Evolutionary conservation across 2,329 filamentous ascomycete species (phyloP).

Genomic region (Neopestalotiopsis rosae): DNA sequence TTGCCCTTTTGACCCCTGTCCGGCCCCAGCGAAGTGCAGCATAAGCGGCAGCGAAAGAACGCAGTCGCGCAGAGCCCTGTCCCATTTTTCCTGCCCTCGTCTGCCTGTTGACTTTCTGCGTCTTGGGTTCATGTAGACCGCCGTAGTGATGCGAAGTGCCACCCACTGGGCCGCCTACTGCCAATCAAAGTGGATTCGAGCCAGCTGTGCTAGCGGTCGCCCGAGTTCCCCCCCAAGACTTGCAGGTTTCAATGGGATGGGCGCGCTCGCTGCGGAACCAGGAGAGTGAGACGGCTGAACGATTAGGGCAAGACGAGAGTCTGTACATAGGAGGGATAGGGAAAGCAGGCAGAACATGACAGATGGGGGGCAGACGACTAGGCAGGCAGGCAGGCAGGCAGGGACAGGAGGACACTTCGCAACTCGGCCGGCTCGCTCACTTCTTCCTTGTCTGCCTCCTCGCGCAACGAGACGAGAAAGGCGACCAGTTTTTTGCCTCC

Average conservation of each 20-base stretch:
- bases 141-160: constrained; percentile 8
- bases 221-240: background rate
- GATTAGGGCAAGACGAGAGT: background rate
- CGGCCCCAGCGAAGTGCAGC: background rate
- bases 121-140: background rate
- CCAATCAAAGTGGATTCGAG: constrained; percentile 15
- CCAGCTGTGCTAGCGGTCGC: background rate
- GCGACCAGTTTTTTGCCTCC: background rate
- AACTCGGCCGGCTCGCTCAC: background rate
- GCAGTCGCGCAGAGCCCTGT: background rate
- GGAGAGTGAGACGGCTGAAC: background rate
- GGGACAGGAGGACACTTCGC: background rate
- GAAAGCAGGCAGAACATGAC: background rate
- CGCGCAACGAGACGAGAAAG: background rate
- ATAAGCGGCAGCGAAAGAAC: background rate
- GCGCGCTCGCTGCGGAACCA: background rate
- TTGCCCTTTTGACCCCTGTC: background rate
- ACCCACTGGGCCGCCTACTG: background rate
- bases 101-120: constrained; percentile 9
- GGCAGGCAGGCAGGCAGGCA: background rate
- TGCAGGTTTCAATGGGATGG: constrained; percentile 13
- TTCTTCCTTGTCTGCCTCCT: background rate
- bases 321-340: background rate
- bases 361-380: background rate
- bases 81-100: background rate